These are phyloP conservation scores for Botrytis galanthina DNA, from an alignment of 2,329 filamentous ascomycete genomes.

Conservation along the genomic window DNA sequence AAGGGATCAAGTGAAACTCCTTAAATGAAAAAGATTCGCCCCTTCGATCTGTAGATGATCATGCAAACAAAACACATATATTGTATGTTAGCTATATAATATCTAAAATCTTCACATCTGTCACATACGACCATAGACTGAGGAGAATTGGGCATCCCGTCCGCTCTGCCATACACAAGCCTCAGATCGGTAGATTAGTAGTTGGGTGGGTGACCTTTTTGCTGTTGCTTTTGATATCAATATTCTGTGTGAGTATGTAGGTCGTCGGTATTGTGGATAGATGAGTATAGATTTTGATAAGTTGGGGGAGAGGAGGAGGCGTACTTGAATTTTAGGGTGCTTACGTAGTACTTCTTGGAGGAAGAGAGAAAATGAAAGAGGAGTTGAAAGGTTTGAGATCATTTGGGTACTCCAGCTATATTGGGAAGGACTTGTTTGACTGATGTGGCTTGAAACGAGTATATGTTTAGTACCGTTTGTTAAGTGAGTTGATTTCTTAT, in stretches of 20 bases:
- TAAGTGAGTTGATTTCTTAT: no score
- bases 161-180: background rate
- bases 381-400: background rate
- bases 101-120: fast-evolving
- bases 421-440: no score
- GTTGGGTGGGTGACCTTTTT: background rate
- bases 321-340: background rate
- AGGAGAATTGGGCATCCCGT: background rate
- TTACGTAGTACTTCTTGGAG: fast-evolving
- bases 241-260: background rate
- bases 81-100: fast-evolving
- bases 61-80: background rate
- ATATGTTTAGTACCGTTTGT: background rate
- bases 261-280: no score
- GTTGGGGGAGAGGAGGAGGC: background rate
- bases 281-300: background rate
- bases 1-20: background rate
- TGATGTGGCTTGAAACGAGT: background rate
- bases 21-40: fast-evolving
- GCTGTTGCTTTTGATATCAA: background rate
- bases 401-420: no score
- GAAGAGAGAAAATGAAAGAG: no score
- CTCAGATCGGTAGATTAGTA: background rate
- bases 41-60: background rate
- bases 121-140: background rate